Base-by-base conservation (phyloP, 768 basidiomycete genomes). In the Naganishia antarctica region DNA sequence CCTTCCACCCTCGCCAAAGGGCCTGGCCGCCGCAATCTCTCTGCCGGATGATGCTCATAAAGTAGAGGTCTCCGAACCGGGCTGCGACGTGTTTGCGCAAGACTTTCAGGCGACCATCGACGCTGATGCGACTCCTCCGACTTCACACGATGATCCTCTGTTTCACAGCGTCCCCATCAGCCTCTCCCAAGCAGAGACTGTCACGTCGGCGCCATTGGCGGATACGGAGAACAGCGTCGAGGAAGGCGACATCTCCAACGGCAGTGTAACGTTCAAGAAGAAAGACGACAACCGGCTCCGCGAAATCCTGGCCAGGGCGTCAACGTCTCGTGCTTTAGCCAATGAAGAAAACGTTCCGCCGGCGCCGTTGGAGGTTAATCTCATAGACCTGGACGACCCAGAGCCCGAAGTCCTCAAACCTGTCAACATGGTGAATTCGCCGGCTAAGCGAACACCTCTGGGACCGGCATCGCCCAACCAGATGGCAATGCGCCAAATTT, bases 211-310 rank as follows among this genome's bases (percentile, higher is more conserved):
- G 4, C 58, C 25, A 46, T 26, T 50, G 21, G 31, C 40, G 4
- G 60, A 57, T 15, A 60, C 40, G n/a, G 50, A 61, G 3, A 60
- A 45, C 25, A 34, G 43, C 9, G 51, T 43, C 4, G 48, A 31
- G 12, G 50, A 62, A 13, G 65, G 31, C 16, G 65, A 66, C 13
- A 25, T 29, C 16, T 44, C 60, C 2, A 26, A 53, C 21, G 49
- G 26, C n/a, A 60, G 60, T 31, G 65, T 62, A 11, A 53, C 49
- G 18, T 61, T 66, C 41, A 61, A 66, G 32, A 45, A 44, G 34
- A 49, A 47, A 31, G n/a, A 28, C 18, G 48, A 60, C 21, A 49
- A 48, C 18, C 29, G 23, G 1, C 45, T 46, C 12, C 51, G 51
- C 16, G 49, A 45, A 23, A 31, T 46, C 31, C 23, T 53, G 37